Percentiles rank a stretch among this genome's conserved stretches.
Conservation (phyloP, 2,329 filamentous ascomycete species). For the Apiospora arundinis region DNA sequence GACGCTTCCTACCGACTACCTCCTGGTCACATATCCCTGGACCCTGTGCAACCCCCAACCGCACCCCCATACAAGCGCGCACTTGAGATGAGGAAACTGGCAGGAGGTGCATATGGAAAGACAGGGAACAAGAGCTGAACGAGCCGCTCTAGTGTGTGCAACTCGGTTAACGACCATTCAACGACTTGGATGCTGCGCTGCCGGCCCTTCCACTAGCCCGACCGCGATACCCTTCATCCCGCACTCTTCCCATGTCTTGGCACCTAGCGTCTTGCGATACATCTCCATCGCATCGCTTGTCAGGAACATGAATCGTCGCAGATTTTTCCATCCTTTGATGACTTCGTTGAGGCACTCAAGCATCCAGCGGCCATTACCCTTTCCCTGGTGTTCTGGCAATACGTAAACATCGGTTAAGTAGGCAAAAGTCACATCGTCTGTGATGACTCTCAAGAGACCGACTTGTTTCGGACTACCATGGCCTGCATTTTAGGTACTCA, state of each 20-base stretch:
- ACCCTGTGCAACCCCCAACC: conserved; percentile 93
- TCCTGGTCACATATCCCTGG: conserved; percentile 82
- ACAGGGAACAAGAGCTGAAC: conserved; percentile 51
- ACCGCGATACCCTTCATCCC: conserved; percentile 47
- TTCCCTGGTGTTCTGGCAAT: conserved; percentile 52
- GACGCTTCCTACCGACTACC: conserved; percentile 94
- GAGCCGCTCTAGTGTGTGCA: not conserved
- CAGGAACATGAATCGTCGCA: conserved; percentile 66
- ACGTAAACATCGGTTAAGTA: conserved; percentile 69
- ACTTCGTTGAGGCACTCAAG: conserved; percentile 57
- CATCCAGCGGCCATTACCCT: conserved; percentile 61
- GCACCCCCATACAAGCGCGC: conserved; percentile 94
- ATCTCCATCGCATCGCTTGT: conserved; percentile 48
- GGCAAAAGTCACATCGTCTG: conserved; percentile 71
- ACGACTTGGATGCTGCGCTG: conserved; percentile 26
- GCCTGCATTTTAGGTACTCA: not conserved
- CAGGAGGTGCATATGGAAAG: conserved; percentile 80
- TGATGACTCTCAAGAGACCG: conserved; percentile 69
- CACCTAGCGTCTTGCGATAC: conserved; percentile 56
- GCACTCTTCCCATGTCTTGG: conserved; percentile 51
- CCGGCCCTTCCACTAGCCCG: conserved; percentile 35
- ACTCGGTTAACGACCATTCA: not conserved
- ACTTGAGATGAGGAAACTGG: conserved; percentile 79
- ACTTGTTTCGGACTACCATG: conserved; percentile 41
- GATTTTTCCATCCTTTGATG: conserved; percentile 50